Percentiles rank a stretch among this genome's conserved stretches.
Conservation (phyloP, 2,329 filamentous ascomycete genomes). For the Nothophoma quercina region DNA sequence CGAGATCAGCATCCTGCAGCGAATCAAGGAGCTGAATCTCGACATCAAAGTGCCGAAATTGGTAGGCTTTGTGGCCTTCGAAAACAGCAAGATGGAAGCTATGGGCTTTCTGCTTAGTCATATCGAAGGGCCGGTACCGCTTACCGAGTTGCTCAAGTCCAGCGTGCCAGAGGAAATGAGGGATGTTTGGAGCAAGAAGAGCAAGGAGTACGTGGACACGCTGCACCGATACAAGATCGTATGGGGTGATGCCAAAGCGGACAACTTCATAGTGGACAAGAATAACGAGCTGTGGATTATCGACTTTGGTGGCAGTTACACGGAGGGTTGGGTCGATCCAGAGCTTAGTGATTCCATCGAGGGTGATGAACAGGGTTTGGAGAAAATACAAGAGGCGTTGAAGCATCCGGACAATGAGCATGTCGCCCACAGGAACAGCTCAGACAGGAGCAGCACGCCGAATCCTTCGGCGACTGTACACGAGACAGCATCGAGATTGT, state of each 20-base stretch:
- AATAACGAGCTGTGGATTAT: conserved; percentile 50
- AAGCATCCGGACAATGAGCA: conserved; percentile 14
- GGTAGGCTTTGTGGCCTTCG: conserved; percentile 19
- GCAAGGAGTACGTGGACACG: conserved; percentile 14
- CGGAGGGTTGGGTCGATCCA: conserved; percentile 52
- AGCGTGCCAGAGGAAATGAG: conserved; percentile 18
- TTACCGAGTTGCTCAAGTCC: conserved; percentile 22
- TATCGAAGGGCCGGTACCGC: conserved; percentile 19
- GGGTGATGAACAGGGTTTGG: conserved; percentile 47
- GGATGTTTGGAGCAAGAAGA: conserved; percentile 21
- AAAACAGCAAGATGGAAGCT: conserved; percentile 19
- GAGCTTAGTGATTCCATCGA: conserved; percentile 48
- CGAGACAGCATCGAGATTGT: conserved; percentile 13
- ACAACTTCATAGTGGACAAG: conserved; percentile 51
- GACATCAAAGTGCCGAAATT: conserved; percentile 23
- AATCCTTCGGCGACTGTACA: conserved; percentile 3
- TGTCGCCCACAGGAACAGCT: neutral
- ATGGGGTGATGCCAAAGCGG: conserved; percentile 41
- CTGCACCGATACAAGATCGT: conserved; percentile 28
- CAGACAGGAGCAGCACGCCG: neutral
- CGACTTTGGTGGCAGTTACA: conserved; percentile 52
- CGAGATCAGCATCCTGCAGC: conserved; percentile 24
- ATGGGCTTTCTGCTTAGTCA: conserved; percentile 25
- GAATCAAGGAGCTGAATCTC: conserved; percentile 14
- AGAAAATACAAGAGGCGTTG: conserved; percentile 24